These are phyloP conservation scores for Erythrophleum ivorense DNA, from an alignment of 331 rosid genomes.

Conservation along the genomic window DNA sequence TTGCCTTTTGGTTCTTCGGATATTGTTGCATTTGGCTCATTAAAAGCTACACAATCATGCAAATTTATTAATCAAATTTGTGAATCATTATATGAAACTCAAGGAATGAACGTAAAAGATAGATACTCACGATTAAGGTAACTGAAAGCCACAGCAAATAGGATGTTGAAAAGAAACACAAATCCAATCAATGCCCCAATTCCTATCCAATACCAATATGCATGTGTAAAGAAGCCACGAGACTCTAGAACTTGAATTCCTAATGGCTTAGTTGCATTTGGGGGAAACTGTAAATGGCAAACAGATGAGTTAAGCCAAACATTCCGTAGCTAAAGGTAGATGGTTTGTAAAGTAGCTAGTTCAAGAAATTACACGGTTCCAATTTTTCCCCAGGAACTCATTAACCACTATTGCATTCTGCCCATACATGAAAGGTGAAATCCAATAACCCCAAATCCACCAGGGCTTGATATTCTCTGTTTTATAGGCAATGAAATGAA, in stretches of 20 bases:
- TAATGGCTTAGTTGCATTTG: constrained; percentile 45
- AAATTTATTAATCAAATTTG: constrained; percentile 8
- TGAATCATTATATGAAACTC: neutral
- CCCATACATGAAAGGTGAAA: constrained; percentile 60
- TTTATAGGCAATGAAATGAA: constrained; percentile 30
- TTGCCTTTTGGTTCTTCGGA: constrained; percentile 48
- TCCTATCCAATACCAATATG: constrained; percentile 72
- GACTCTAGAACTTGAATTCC: constrained; percentile 67
- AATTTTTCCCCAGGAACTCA: constrained; percentile 72
- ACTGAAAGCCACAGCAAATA: constrained; percentile 49
- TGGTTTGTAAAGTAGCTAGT: constrained; percentile 3
- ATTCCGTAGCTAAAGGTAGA: constrained; percentile 16
- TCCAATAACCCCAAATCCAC: constrained; percentile 77
- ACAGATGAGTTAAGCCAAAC: neutral
- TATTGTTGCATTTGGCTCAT: constrained; percentile 50
- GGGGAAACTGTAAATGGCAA: constrained; percentile 43
- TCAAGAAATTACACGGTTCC: constrained; percentile 63
- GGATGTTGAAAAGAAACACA: constrained; percentile 46
- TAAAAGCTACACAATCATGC: constrained; percentile 54
- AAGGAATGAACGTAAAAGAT: constrained; percentile 4
- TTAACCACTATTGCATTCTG: constrained; percentile 56
- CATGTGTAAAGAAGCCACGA: constrained; percentile 59
- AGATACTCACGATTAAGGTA: constrained; percentile 54
- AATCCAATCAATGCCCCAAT: constrained; percentile 54
- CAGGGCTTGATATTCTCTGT: constrained; percentile 66